Evolutionary conservation across 306 rosid genomes (phyloP).

Genomic region (Crotalaria pallida): DNA sequence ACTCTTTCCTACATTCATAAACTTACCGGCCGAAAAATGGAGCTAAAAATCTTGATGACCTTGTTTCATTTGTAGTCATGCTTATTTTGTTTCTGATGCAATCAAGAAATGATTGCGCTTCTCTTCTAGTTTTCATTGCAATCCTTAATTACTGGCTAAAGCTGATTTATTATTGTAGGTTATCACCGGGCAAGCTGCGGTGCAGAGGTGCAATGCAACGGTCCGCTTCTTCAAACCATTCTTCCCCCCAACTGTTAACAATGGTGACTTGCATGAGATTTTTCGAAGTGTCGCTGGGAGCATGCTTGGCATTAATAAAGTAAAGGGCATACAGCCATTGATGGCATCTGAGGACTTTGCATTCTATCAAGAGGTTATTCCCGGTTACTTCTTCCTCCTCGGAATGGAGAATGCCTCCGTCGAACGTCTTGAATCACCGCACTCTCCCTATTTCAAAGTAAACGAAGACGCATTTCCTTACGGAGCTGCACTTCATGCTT

Average conservation of each 20-base stretch:
- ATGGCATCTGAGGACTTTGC: slow-evolving; percentile 94
- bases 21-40: neutral
- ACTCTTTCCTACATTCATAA: neutral
- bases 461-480: slow-evolving; percentile 80
- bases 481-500: slow-evolving; percentile 95
- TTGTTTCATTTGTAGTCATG: neutral
- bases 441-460: slow-evolving; percentile 59
- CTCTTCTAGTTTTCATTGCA: neutral
- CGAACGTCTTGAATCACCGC: slow-evolving; percentile 41
- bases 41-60: neutral
- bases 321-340: slow-evolving; percentile 45
- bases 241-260: slow-evolving; percentile 74
- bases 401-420: slow-evolving; percentile 55
- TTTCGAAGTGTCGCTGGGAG: slow-evolving; percentile 59
- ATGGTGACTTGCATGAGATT: slow-evolving; percentile 47
- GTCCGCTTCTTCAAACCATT: slow-evolving; percentile 49
- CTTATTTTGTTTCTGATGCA: neutral
- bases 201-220: slow-evolving; percentile 84
- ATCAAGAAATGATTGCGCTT: neutral
- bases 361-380: slow-evolving; percentile 69
- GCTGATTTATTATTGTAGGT: slow-evolving; percentile 43
- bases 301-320: slow-evolving; percentile 52
- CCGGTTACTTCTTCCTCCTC: slow-evolving; percentile 73
- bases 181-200: slow-evolving; percentile 77
- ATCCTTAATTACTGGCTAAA: slow-evolving; percentile 7